Evolutionary conservation across 1,139 yeast genomes (phyloP), one percentile per base, ranked within the genome.

Genomic region (Debaryomyces robertsiae): DNA sequence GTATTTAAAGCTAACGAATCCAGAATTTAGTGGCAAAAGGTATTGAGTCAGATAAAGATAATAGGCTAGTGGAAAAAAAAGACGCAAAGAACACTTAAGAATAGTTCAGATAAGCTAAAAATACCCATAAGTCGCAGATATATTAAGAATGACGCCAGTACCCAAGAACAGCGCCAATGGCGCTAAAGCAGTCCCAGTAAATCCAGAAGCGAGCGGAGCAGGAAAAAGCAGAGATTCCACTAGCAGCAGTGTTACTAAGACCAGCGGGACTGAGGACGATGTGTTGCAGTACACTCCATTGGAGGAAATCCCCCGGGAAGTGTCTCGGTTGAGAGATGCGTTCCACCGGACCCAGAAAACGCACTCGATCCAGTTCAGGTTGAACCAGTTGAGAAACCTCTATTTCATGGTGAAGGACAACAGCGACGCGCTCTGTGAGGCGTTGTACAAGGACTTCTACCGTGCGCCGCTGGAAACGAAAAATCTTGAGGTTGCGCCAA

Each of bases 321-420:
- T 82, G 23, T 48, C 63, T 2, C 54, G 58, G 13, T 63, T 84
- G 14, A 62, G 61, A 2, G 48, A 56, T 3, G 61, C 77, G 1
- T 86, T 77, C 63, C 69, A 64, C 45, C 58, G 61, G 25, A 47
- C 65, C 3, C 76, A 78, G 45, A 79, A 77, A 52, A 67, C 84
- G 5, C 75, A 73, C 41, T 72, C 82, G 25, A 49, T 87, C 33
- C 81, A 79, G 46, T 75, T 56, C 54, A 71, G 95, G 34, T 67
- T 81, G 47, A 69, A 78, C 46, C 85, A 80, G 54, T 73, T 90
- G 52, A 76, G 93, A 48, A 81, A 81, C 55, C 57, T 90, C 24
- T 87, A 81, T 63, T 83, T 73, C 55, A 84, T 81, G 3, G 43
- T 90, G 27, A 67, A 72, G 44, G 93, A 86, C 57, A 77, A 85